phyloP scores from a whole-genome alignment of 2,329 filamentous ascomycete species.

The Hymenoscyphus fructigenus region DNA sequence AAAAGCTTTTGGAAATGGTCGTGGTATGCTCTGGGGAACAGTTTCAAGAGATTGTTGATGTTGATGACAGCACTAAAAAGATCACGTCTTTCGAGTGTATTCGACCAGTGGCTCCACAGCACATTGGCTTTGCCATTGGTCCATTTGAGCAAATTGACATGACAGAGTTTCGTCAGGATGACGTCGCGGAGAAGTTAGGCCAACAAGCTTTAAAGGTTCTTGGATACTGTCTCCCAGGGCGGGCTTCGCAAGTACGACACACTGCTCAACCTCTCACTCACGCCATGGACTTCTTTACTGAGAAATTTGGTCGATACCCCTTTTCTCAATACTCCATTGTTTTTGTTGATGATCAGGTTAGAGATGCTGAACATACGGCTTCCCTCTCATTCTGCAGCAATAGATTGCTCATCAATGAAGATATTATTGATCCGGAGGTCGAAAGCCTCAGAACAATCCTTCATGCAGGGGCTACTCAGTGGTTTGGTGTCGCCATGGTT shows the following conservation, averaged over 20 bases:
- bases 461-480: slow-evolving; percentile 84
- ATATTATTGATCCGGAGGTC: slow-evolving; percentile 82
- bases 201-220: slow-evolving; percentile 78
- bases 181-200: slow-evolving; percentile 88
- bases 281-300: slow-evolving; percentile 87
- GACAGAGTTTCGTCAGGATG: slow-evolving; percentile 82
- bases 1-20: slow-evolving; percentile 83
- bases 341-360: slow-evolving; percentile 85
- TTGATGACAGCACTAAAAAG: slow-evolving; percentile 76
- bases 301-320: slow-evolving; percentile 86
- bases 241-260: slow-evolving; percentile 78
- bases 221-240: slow-evolving; percentile 85
- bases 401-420: slow-evolving; percentile 78
- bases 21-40: slow-evolving; percentile 90
- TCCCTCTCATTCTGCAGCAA: slow-evolving; percentile 87
- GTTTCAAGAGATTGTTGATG: slow-evolving; percentile 77
- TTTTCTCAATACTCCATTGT: slow-evolving; percentile 90
- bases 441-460: slow-evolving; percentile 78
- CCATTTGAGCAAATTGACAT: slow-evolving; percentile 94
- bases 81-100: slow-evolving; percentile 81
- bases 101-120: slow-evolving; percentile 76
- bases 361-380: slow-evolving; percentile 74
- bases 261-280: slow-evolving; percentile 82
- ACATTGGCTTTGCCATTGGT: slow-evolving; percentile 90
- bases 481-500: slow-evolving; percentile 90